Evolutionary conservation across 306 rosid genomes (phyloP).

Genomic region (Pyrus betulifolia): DNA sequence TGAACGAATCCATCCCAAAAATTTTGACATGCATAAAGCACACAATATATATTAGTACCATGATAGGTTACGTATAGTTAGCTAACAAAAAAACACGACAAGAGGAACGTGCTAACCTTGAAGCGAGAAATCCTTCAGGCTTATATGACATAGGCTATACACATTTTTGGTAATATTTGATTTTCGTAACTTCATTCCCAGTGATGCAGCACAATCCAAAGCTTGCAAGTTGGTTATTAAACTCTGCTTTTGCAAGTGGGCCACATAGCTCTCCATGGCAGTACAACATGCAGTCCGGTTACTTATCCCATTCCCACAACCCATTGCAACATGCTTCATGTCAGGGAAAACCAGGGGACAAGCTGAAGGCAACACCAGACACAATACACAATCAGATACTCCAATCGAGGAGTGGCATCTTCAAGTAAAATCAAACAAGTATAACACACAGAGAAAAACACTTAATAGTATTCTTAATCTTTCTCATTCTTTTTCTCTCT

Average conservation of each 20-base stretch:
- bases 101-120: slow-evolving; percentile 60
- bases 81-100: not conserved
- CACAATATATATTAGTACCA: slow-evolving; percentile 28
- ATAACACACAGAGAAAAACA: not conserved
- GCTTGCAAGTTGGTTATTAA: slow-evolving; percentile 95
- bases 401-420: slow-evolving; percentile 14
- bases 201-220: slow-evolving; percentile 75
- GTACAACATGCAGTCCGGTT: slow-evolving; percentile 69
- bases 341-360: slow-evolving; percentile 81
- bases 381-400: not conserved
- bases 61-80: not conserved
- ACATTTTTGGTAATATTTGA: slow-evolving; percentile 59
- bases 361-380: slow-evolving; percentile 34
- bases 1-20: slow-evolving; percentile 25
- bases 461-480: not conserved
- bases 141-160: slow-evolving; percentile 71
- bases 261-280: slow-evolving; percentile 77
- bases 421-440: not conserved
- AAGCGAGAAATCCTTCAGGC: slow-evolving; percentile 89
- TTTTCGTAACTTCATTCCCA: slow-evolving; percentile 65
- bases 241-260: slow-evolving; percentile 95
- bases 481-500: not conserved
- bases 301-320: slow-evolving; percentile 58
- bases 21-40: slow-evolving; percentile 17
- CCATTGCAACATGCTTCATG: slow-evolving; percentile 48